phyloP scores from a whole-genome alignment of 2,329 filamentous ascomycete species.

The Teratosphaeria gauchensis region DNA sequence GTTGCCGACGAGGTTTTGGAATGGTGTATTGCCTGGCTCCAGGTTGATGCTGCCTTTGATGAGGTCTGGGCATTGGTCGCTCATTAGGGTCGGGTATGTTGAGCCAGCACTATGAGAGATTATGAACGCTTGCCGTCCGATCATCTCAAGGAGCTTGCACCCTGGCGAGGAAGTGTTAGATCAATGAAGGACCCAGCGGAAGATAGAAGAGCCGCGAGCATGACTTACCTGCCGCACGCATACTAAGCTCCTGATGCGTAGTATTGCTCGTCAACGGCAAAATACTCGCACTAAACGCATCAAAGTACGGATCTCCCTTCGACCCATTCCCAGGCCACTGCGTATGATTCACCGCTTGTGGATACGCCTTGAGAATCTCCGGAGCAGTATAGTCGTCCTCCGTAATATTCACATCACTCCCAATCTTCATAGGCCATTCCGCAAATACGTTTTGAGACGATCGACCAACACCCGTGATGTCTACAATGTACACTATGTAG shows the following conservation, averaged over 20 bases:
- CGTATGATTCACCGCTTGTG: conserved; percentile 10
- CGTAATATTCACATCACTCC: conserved; percentile 20
- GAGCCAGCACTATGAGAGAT: conserved; percentile 26
- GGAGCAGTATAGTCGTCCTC: conserved; percentile 12
- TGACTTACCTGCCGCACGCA: neutral
- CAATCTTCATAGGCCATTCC: conserved; percentile 2
- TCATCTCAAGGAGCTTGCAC: conserved; percentile 22
- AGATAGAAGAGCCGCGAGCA: conserved; percentile 14
- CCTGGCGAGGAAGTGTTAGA: conserved; percentile 9
- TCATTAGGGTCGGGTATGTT: conserved; percentile 2
- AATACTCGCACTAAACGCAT: conserved; percentile 22
- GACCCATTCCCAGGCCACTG: conserved; percentile 14
- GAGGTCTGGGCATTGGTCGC: conserved; percentile 30
- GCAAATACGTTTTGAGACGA: neutral
- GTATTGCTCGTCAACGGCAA: conserved; percentile 22
- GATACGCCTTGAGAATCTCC: conserved; percentile 7
- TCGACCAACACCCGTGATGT: neutral
- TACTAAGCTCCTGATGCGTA: conserved; percentile 15
- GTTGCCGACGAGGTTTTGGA: conserved; percentile 21
- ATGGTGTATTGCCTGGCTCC: conserved; percentile 47
- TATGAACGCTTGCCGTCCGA: conserved; percentile 21
- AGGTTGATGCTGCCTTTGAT: conserved; percentile 43
- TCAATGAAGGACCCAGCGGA: no score
- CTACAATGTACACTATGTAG: neutral
- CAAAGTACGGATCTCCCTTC: conserved; percentile 19